Percentiles rank a stretch among this genome's conserved stretches.
These are phyloP conservation scores for Powellomyces hirtus DNA, from an alignment of 192 early-diverging fungal species.

Conservation along the genomic window DNA sequence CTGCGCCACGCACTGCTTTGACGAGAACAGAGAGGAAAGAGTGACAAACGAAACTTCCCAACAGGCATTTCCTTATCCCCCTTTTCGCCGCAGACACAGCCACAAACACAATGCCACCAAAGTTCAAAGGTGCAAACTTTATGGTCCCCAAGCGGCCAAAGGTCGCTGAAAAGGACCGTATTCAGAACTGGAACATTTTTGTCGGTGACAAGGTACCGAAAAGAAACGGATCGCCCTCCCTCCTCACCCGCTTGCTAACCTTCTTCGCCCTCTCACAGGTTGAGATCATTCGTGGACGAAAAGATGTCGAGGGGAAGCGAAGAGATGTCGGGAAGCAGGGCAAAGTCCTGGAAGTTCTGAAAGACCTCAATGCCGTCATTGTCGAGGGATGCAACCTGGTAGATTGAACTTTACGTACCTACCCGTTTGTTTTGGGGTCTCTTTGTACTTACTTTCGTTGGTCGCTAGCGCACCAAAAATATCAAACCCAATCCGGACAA, in stretches of 20 bases:
- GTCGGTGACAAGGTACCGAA: slow-evolving; percentile 51
- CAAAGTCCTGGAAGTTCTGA: slow-evolving; percentile 57
- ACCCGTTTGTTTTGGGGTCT: background rate
- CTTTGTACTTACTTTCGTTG: slow-evolving; percentile 14
- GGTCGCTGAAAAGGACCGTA: slow-evolving; percentile 33
- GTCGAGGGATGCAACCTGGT: slow-evolving; percentile 52
- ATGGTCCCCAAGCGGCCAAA: slow-evolving; percentile 20
- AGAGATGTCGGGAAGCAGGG: slow-evolving; percentile 60
- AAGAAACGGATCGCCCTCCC: background rate
- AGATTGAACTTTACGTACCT: slow-evolving; percentile 32
- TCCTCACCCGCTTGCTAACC: background rate
- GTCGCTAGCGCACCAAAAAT: slow-evolving; percentile 45
- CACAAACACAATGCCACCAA: slow-evolving; percentile 2
- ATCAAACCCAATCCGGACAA: slow-evolving; percentile 55
- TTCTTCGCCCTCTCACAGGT: slow-evolving; percentile 28
- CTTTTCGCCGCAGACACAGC: background rate
- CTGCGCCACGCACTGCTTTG: background rate
- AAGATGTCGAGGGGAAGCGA: slow-evolving; percentile 60
- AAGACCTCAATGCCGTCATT: slow-evolving; percentile 61
- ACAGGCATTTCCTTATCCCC: background rate
- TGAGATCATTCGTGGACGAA: slow-evolving; percentile 60
- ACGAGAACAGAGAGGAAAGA: background rate
- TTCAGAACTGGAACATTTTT: slow-evolving; percentile 61
- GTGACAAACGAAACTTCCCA: no score
- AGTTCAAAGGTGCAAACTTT: slow-evolving; percentile 28